Evolutionary conservation across 2,329 filamentous ascomycete species (phyloP).

Genomic region (Colletotrichum simmondsii): DNA sequence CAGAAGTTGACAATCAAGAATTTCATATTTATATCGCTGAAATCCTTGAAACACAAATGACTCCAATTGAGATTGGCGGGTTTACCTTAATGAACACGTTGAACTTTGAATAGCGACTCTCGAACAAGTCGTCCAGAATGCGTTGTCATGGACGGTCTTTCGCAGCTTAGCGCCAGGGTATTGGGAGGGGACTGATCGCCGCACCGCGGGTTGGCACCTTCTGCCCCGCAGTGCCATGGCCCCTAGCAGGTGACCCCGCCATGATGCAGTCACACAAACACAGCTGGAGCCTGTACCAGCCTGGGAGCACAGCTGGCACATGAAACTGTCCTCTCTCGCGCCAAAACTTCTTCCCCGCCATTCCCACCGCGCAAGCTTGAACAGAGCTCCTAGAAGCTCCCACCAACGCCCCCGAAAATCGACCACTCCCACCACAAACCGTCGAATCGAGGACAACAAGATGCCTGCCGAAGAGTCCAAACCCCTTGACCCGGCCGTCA

Average conservation of each 20-base stretch:
- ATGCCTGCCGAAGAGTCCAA: conserved; percentile 73
- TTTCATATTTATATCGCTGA: too few relatives aligned
- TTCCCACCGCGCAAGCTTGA: conserved; percentile 27
- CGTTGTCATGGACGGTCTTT: neutral
- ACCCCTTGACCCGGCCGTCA: conserved; percentile 63
- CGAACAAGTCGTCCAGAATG: neutral
- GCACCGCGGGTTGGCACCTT: neutral
- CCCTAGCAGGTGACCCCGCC: conserved; percentile 25
- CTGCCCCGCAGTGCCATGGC: conserved; percentile 7
- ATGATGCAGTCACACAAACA: conserved; percentile 19
- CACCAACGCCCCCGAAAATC: conserved; percentile 18
- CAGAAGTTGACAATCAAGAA: too few relatives aligned
- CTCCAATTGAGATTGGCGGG: too few relatives aligned
- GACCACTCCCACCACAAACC: neutral
- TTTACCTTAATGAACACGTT: neutral
- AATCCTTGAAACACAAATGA: too few relatives aligned
- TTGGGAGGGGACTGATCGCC: neutral
- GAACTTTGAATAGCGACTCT: neutral
- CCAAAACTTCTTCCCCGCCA: conserved; percentile 35
- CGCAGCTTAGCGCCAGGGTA: neutral
- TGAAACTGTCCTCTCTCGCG: conserved; percentile 33
- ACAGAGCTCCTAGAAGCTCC: conserved; percentile 30
- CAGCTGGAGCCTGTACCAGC: conserved; percentile 5
- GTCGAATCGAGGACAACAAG: neutral
- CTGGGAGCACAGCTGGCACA: conserved; percentile 4